phyloP scores from a whole-genome alignment of 805 yeast genomes.

The Saccharomycopsis capsularis region DNA sequence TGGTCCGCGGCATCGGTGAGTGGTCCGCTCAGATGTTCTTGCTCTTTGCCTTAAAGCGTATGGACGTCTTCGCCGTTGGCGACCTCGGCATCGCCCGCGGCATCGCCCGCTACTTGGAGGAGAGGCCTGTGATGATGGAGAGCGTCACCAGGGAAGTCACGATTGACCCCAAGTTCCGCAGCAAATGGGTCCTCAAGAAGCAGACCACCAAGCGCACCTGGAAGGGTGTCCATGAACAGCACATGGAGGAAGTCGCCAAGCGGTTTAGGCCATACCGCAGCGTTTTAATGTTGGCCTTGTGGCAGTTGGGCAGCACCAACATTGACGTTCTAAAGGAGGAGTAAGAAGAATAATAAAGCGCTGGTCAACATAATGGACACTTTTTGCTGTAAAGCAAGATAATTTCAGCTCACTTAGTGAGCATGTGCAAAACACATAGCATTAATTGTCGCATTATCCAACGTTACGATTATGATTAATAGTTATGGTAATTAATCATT shows the following conservation, averaged over 20 bases:
- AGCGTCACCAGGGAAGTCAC: conserved; percentile 38
- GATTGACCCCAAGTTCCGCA: conserved; percentile 28
- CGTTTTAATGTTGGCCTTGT: conserved; percentile 60
- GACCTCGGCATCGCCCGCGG: conserved; percentile 88
- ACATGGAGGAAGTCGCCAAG: conserved; percentile 48
- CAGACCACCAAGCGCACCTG: conserved; percentile 49
- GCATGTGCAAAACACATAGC: no score
- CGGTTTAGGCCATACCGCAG: conserved; percentile 60
- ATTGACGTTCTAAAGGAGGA: conserved; percentile 44
- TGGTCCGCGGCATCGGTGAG: conserved; percentile 64
- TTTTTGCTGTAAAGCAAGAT: no score
- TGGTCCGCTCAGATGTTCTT: conserved; percentile 93
- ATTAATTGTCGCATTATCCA: no score
- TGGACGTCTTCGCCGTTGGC: conserved; percentile 67
- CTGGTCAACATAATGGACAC: no score
- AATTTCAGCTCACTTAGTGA: no score
- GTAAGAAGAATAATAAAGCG: no score
- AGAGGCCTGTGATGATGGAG: conserved; percentile 42
- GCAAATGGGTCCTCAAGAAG: conserved; percentile 34
- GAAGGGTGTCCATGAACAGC: conserved; percentile 57
- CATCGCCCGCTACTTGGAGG: conserved; percentile 51
- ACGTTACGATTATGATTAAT: no score
- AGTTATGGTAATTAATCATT: no score
- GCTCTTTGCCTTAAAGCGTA: conserved; percentile 56
- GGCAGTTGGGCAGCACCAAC: conserved; percentile 62